Percentiles rank a stretch among this genome's conserved stretches.
These are phyloP conservation scores for Penicillium sp. DNA, from an alignment of 2,329 filamentous ascomycete species.

Conservation along the genomic window DNA sequence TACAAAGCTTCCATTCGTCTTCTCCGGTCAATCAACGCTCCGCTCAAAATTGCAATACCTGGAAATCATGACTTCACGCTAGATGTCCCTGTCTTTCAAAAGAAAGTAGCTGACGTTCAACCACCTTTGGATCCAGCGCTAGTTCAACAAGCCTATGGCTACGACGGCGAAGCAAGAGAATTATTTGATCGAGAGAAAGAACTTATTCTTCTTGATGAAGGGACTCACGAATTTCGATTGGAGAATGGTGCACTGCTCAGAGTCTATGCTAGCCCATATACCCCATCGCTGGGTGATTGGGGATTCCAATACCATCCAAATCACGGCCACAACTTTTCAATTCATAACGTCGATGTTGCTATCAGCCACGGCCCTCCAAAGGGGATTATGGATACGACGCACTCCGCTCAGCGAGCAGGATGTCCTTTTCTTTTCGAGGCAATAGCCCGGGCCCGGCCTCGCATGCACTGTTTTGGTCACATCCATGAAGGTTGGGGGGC, in stretches of 20 bases:
- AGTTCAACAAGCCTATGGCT: slow-evolving; percentile 38
- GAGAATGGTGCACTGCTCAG: slow-evolving; percentile 47
- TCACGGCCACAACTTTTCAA: slow-evolving; percentile 36
- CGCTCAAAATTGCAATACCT: slow-evolving; percentile 51
- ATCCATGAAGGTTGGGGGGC: slow-evolving; percentile 53
- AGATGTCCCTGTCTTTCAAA: slow-evolving; percentile 36
- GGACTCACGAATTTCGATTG: slow-evolving; percentile 46
- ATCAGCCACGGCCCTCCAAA: slow-evolving; percentile 53
- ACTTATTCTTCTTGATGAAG: slow-evolving; percentile 49
- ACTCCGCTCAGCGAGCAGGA: slow-evolving; percentile 26
- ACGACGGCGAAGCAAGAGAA: slow-evolving; percentile 32
- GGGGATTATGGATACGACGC: slow-evolving; percentile 47
- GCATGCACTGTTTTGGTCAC: slow-evolving; percentile 40
- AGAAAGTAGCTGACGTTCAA: slow-evolving; percentile 27
- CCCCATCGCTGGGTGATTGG: slow-evolving; percentile 45
- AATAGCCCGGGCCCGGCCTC: slow-evolving; percentile 27
- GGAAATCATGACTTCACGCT: slow-evolving; percentile 52
- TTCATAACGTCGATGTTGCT: slow-evolving; percentile 42
- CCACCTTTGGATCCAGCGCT: slow-evolving; percentile 25
- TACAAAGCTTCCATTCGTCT: slow-evolving; percentile 36
- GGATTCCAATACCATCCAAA: slow-evolving; percentile 47
- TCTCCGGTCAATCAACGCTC: slow-evolving; percentile 42
- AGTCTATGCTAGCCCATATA: slow-evolving; percentile 52
- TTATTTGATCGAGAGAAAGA: slow-evolving; percentile 40
- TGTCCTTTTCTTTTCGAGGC: slow-evolving; percentile 20